These are phyloP conservation scores for Puccinia horiana DNA, from an alignment of 1,284 basidiomycete species.

Conservation along the genomic window DNA sequence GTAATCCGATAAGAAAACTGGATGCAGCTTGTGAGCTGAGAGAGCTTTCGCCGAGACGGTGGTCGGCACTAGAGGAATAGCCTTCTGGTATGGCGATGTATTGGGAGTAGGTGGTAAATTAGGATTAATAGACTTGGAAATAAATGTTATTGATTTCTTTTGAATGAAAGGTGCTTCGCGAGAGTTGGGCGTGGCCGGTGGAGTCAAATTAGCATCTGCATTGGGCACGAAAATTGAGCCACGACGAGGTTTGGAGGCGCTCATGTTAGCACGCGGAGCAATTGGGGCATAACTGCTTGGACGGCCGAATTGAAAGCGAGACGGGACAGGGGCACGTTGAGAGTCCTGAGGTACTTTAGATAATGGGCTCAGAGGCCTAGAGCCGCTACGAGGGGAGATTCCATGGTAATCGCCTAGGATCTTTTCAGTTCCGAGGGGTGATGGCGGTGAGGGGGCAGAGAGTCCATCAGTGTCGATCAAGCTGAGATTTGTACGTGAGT, in stretches of 20 bases:
- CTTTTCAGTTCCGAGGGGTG: slow-evolving; percentile 4
- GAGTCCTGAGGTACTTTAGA: background rate
- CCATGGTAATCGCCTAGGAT: background rate
- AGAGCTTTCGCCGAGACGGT: slow-evolving; percentile 40
- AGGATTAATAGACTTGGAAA: background rate
- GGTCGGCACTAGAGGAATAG: background rate
- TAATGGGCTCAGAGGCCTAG: background rate
- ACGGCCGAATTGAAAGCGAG: slow-evolving; percentile 5
- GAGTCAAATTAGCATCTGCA: slow-evolving; percentile 5
- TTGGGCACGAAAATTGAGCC: background rate
- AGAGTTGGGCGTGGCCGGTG: slow-evolving; percentile 26
- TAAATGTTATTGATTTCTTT: background rate
- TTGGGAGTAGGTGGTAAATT: slow-evolving; percentile 20
- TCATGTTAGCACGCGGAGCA: background rate
- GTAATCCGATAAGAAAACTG: slow-evolving; percentile 21
- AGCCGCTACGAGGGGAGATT: slow-evolving; percentile 1
- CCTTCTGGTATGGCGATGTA: slow-evolving; percentile 20
- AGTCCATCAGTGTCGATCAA: slow-evolving; percentile 12
- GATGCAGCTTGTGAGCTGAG: slow-evolving; percentile 12
- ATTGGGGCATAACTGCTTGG: background rate
- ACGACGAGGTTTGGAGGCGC: background rate
- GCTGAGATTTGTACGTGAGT: slow-evolving; percentile 1
- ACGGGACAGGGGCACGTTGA: background rate
- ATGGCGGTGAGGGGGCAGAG: slow-evolving; percentile 6
- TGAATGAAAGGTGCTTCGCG: slow-evolving; percentile 2